Conservation (phyloP, 2,329 filamentous ascomycete species). For the Juglanconis oblonga region DNA sequence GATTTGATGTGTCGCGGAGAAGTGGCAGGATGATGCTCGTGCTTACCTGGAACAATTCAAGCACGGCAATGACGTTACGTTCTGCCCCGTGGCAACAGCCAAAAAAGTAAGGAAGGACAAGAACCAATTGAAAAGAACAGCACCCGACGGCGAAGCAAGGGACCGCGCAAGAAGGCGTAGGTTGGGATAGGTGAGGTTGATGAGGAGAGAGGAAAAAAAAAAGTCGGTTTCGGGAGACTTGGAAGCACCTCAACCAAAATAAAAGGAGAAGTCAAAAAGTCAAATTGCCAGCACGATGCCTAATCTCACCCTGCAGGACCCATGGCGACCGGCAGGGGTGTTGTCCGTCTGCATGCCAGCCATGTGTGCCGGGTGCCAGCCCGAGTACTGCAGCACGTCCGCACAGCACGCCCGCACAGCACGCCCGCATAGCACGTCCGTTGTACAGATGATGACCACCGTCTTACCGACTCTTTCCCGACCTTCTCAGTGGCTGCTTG, state of each 20-base stretch:
- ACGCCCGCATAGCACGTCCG: too few species aligned
- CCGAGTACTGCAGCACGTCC: not conserved
- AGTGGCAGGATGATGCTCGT: not conserved
- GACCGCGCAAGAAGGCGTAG: not conserved
- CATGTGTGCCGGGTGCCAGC: not conserved
- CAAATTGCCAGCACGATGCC: not conserved
- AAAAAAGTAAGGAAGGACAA: not conserved
- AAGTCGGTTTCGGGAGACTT: not conserved
- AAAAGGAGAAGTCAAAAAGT: not conserved
- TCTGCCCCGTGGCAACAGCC: not conserved
- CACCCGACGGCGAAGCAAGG: not conserved
- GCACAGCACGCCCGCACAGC: too few species aligned
- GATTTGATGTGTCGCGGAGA: too few species aligned
- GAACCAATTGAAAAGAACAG: not conserved
- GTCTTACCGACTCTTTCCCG: too few species aligned
- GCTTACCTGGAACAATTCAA: conserved; percentile 2
- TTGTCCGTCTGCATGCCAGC: not conserved
- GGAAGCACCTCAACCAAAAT: not conserved
- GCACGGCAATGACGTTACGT: not conserved
- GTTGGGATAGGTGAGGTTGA: not conserved
- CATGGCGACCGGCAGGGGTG: not conserved
- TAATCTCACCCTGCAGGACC: not conserved
- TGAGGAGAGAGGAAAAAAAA: not conserved
- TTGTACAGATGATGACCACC: not conserved
- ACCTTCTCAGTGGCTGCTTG: not conserved